Evolutionary conservation across 441 rosid genomes (phyloP).

Genomic region (Breynia disticha): DNA sequence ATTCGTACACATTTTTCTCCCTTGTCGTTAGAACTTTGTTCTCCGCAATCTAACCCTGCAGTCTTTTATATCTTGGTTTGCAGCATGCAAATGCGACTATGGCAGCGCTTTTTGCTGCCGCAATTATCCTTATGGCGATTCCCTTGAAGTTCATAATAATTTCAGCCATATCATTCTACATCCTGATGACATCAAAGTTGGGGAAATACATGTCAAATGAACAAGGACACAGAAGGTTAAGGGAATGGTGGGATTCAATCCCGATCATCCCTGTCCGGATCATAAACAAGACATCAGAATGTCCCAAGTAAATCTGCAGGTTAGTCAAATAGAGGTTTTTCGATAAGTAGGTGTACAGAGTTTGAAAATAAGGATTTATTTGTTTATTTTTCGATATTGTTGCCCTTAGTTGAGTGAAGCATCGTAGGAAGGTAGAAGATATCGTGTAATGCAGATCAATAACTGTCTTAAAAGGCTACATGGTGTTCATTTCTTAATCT

Average conservation of each 20-base stretch:
- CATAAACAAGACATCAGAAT: conserved; percentile 17
- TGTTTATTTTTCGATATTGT: no score
- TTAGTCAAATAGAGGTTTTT: not conserved
- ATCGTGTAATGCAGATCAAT: no score
- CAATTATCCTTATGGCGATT: conserved; percentile 41
- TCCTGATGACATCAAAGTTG: conserved; percentile 39
- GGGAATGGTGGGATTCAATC: conserved; percentile 95
- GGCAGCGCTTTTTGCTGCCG: conserved; percentile 30
- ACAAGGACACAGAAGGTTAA: conserved; percentile 48
- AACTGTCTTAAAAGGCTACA: no score
- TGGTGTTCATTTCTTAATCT: no score
- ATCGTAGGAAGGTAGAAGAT: no score
- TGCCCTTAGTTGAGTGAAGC: no score
- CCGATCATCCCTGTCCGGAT: conserved; percentile 59
- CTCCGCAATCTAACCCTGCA: no score
- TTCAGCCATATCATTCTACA: conserved; percentile 17
- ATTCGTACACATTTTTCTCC: no score
- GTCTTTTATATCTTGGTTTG: conserved; percentile 7
- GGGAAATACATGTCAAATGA: conserved; percentile 37
- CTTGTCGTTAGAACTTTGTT: no score
- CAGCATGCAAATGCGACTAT: conserved; percentile 66
- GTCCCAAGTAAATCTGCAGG: not conserved
- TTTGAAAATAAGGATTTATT: no score
- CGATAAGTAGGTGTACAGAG: no score
- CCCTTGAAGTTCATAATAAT: conserved; percentile 52